These are phyloP conservation scores for Aspergillus sergii DNA, from an alignment of 2,329 filamentous ascomycete species.

Conservation along the genomic window DNA sequence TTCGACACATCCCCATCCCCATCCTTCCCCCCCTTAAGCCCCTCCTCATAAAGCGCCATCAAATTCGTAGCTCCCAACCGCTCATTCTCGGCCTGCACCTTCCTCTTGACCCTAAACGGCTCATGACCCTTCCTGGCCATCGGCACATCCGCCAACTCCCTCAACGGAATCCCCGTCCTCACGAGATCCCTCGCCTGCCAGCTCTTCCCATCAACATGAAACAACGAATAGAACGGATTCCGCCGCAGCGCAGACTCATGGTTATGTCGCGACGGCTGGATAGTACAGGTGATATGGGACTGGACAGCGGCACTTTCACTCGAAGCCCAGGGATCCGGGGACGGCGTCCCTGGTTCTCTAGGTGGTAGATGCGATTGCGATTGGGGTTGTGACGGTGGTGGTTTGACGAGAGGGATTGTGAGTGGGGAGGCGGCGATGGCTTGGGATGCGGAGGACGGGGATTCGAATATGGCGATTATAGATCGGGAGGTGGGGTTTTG, in stretches of 20 bases:
- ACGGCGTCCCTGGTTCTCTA: conserved; percentile 18
- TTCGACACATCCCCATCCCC: background rate
- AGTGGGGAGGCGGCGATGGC: conserved; percentile 39
- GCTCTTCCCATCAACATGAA: conserved; percentile 24
- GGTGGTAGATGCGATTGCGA: background rate
- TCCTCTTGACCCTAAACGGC: conserved; percentile 22
- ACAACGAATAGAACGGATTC: conserved; percentile 37
- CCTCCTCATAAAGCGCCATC: conserved; percentile 15
- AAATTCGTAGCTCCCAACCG: conserved; percentile 31
- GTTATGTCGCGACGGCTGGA: conserved; percentile 32
- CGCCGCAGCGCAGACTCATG: conserved; percentile 30
- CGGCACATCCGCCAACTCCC: conserved; percentile 36
- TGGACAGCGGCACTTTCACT: background rate
- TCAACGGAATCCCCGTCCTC: conserved; percentile 29
- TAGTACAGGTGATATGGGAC: conserved; percentile 26
- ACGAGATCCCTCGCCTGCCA: conserved; percentile 34
- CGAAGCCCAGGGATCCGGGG: conserved; percentile 18
- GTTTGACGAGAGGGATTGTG: background rate
- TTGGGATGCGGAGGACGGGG: conserved; percentile 33
- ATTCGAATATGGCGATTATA: conserved; percentile 41
- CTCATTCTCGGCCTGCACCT: conserved; percentile 22
- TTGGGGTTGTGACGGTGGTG: background rate
- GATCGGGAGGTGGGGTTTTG: conserved; percentile 18
- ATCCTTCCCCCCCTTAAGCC: background rate
- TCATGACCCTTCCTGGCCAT: conserved; percentile 27